Conservation (phyloP, 495 filamentous ascomycete species). For the Lentithecium fluviatile region DNA sequence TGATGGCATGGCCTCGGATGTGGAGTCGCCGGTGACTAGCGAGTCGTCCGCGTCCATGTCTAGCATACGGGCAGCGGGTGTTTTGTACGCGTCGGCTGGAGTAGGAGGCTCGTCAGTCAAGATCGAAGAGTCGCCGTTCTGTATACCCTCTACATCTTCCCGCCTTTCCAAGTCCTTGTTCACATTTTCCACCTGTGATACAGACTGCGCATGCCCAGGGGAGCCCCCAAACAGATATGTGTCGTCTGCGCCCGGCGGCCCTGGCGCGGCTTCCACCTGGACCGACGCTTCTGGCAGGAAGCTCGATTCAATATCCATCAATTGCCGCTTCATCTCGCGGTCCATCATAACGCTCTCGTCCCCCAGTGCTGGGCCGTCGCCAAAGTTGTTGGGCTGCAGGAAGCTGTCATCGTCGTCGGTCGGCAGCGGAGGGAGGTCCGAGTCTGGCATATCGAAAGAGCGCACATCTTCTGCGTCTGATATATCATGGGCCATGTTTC, state of each 20-base stretch:
- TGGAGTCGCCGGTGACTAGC: constrained; percentile 51
- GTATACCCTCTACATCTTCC: constrained; percentile 10
- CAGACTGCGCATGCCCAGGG: constrained; percentile 33
- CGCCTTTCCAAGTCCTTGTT: constrained; percentile 28
- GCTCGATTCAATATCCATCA: constrained; percentile 87
- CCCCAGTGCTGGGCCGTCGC: constrained; percentile 22
- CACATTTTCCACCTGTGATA: constrained; percentile 2
- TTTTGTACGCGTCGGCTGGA: constrained; percentile 50
- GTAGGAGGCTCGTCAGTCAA: constrained; percentile 44
- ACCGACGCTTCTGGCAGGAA: constrained; percentile 62
- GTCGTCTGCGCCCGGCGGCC: constrained; percentile 53
- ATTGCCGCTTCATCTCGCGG: constrained; percentile 61
- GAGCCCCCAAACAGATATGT: constrained; percentile 61
- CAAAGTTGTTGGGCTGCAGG: constrained; percentile 25
- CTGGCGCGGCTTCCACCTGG: constrained; percentile 41
- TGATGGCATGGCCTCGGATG: constrained; percentile 46
- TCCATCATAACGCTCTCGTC: constrained; percentile 60
- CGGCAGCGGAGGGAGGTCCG: constrained; percentile 36
- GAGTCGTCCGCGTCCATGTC: constrained; percentile 37
- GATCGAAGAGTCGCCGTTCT: constrained; percentile 19
- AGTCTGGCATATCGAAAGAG: constrained; percentile 30
- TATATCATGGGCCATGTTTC: constrained; percentile 19
- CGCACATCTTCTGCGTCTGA: constrained; percentile 23
- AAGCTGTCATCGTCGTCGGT: constrained; percentile 33
- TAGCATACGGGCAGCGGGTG: constrained; percentile 45